A percentile compares a stretch with the other conserved stretches of the same genome.
These are phyloP conservation scores for Naematelia aurantialba DNA, from an alignment of 768 basidiomycete genomes.

Conservation along the genomic window DNA sequence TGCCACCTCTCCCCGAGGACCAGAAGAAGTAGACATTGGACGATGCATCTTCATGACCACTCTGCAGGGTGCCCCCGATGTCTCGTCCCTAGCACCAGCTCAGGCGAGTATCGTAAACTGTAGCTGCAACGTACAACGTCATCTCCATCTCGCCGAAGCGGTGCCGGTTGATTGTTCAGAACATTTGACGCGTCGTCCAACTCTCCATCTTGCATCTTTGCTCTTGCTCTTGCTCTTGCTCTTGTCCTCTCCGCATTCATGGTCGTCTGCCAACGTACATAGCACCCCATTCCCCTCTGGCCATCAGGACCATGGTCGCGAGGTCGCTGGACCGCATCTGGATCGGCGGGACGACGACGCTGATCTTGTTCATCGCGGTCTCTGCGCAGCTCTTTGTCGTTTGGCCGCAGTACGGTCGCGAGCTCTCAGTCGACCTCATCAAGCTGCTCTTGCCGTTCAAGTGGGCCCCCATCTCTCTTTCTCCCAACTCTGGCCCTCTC, in stretches of 20 bases:
- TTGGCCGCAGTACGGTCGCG: conserved; percentile 86
- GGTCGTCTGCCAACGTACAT: neutral
- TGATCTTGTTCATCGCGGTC: conserved; percentile 72
- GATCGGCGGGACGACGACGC: conserved; percentile 46
- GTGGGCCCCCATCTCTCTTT: conserved; percentile 56
- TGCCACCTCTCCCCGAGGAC: conserved; percentile 43
- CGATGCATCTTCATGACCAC: conserved; percentile 9
- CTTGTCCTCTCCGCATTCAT: no score
- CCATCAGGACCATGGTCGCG: neutral
- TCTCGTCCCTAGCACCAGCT: no score
- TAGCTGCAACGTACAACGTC: no score
- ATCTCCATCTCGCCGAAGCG: no score
- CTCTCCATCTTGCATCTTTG: no score
- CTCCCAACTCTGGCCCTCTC: neutral
- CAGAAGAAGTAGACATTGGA: conserved; percentile 10
- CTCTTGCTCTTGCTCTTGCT: no score
- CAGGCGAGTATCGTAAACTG: no score
- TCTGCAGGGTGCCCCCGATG: no score
- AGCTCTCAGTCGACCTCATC: conserved; percentile 68
- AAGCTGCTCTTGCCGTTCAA: conserved; percentile 83
- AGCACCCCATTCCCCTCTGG: neutral
- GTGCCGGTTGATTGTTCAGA: no score
- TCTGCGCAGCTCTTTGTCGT: conserved; percentile 85
- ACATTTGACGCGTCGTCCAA: no score
- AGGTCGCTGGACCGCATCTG: conserved; percentile 10